A percentile compares a stretch with the other conserved stretches of the same genome.
phyloP scores from a whole-genome alignment of 2,329 filamentous ascomycete species.

The Colletotrichum sp. region DNA sequence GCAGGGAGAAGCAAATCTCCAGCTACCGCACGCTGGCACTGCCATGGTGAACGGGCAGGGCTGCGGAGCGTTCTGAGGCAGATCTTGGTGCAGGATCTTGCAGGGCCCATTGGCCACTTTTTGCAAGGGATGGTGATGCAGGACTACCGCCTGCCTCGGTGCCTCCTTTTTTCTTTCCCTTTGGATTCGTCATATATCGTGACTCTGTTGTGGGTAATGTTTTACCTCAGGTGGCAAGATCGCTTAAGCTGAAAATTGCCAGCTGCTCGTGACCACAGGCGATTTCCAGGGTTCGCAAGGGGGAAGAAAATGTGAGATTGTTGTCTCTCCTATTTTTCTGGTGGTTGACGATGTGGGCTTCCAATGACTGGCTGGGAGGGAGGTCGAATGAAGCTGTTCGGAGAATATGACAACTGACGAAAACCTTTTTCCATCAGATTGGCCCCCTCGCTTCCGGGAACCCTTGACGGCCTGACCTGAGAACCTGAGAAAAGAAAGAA shows the following conservation, averaged over 20 bases:
- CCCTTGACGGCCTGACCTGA: neutral
- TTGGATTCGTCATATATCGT: neutral
- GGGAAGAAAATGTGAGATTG: neutral
- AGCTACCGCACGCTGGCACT: neutral
- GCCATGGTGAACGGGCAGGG: neutral
- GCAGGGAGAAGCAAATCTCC: neutral
- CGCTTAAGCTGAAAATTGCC: neutral
- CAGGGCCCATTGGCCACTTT: neutral
- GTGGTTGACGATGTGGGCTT: neutral
- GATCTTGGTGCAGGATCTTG: constrained; percentile 18
- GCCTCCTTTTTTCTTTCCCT: neutral
- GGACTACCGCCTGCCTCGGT: neutral
- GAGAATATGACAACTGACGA: constrained; percentile 10
- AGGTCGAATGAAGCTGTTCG: neutral
- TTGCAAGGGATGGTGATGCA: neutral
- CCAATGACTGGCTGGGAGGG: neutral
- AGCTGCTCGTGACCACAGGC: neutral
- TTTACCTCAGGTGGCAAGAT: neutral
- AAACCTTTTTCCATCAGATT: neutral
- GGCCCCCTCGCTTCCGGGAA: neutral
- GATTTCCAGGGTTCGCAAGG: neutral
- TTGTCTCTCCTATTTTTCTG: neutral
- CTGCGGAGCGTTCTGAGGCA: neutral
- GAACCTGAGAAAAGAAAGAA: neutral
- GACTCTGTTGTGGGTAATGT: neutral